These are phyloP conservation scores for Litchi chinensis DNA, from an alignment of 345 rosid species.

Conservation along the genomic window DNA sequence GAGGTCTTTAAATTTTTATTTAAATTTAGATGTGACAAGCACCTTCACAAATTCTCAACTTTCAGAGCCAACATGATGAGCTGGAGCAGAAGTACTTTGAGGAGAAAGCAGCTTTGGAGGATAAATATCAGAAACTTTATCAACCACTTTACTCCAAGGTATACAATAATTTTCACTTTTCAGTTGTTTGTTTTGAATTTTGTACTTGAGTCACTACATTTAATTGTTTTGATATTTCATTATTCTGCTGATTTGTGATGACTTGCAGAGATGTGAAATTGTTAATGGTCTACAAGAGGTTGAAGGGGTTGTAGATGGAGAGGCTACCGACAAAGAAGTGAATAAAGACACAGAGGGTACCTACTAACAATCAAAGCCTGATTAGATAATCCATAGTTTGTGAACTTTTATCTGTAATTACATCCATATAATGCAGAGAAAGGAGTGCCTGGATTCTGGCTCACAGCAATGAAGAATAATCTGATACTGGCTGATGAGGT, in stretches of 20 bases:
- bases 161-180: neutral
- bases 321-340: slow-evolving; percentile 50
- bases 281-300: slow-evolving; percentile 77
- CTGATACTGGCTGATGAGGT: slow-evolving; percentile 86
- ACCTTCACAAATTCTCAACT: neutral
- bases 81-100: slow-evolving; percentile 82
- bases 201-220: neutral
- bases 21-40: too few species aligned
- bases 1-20: too few species aligned
- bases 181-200: neutral
- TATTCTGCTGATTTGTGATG: neutral
- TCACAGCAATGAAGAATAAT: slow-evolving; percentile 88
- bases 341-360: slow-evolving; percentile 64
- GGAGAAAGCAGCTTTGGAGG: slow-evolving; percentile 89
- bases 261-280: slow-evolving; percentile 70
- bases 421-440: slow-evolving; percentile 49
- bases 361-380: neutral
- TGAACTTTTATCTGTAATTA: slow-evolving; percentile 2
- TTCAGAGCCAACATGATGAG: slow-evolving; percentile 78
- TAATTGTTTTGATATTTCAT: too few species aligned
- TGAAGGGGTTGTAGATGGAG: slow-evolving; percentile 54
- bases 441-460: slow-evolving; percentile 97
- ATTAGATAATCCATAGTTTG: slow-evolving; percentile 11
- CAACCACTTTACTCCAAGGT: slow-evolving; percentile 85
- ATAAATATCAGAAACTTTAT: slow-evolving; percentile 79